phyloP scores from a whole-genome alignment of 192 early-diverging fungal genomes.

The Rhizophagus sp. region DNA sequence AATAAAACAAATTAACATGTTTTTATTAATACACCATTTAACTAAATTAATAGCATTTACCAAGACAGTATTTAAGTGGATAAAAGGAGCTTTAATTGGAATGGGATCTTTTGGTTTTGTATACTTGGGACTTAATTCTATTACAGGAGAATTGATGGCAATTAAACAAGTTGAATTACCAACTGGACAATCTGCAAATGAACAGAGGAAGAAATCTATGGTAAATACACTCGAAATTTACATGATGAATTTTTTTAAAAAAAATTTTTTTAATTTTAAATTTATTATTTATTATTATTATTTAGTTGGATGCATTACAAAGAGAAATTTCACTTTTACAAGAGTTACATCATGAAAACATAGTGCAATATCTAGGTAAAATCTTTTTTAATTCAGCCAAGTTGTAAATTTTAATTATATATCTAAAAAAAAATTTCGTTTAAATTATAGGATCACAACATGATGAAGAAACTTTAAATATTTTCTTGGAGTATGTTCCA shows the following conservation, averaged over 20 bases:
- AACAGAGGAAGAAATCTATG: conserved; percentile 75
- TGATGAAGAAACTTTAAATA: conserved; percentile 75
- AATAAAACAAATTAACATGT: too few species aligned
- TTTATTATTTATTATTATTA: too few species aligned
- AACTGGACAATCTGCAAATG: conserved; percentile 65
- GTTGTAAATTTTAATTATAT: too few species aligned
- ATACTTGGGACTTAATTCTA: conserved; percentile 86
- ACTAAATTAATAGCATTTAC: conserved; percentile 32
- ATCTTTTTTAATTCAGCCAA: background rate
- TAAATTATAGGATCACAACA: conserved; percentile 69
- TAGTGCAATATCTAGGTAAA: conserved; percentile 91
- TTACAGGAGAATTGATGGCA: conserved; percentile 92
- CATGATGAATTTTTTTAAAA: too few species aligned
- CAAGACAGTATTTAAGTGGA: conserved; percentile 63
- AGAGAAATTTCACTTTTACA: conserved; percentile 89
- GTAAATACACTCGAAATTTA: conserved; percentile 22
- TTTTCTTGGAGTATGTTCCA: conserved; percentile 97
- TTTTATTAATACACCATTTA: background rate
- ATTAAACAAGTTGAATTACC: conserved; percentile 94
- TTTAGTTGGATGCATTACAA: conserved; percentile 73
- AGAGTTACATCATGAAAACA: conserved; percentile 92
- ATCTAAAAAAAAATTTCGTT: conserved; percentile 4
- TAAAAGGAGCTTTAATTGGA: conserved; percentile 88
- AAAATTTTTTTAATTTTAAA: background rate
- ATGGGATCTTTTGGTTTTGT: conserved; percentile 97